phyloP scores from a whole-genome alignment of 345 rosid species.

The Corchorus olitorius region DNA sequence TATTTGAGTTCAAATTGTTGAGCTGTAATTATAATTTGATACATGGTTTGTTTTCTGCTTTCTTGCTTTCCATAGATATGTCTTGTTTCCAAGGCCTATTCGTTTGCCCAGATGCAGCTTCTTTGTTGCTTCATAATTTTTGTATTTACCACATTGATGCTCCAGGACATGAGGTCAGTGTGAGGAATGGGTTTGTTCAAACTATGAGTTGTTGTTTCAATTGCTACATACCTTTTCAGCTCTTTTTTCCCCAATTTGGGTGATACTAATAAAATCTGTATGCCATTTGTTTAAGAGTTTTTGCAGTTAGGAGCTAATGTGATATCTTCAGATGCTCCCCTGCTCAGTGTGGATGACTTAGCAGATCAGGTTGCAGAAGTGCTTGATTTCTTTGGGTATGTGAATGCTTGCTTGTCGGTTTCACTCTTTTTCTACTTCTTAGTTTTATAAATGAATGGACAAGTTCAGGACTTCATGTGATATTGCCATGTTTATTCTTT shows the following conservation, averaged over 20 bases:
- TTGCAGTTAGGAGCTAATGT: constrained; percentile 69
- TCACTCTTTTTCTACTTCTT: neutral
- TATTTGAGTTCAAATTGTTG: neutral
- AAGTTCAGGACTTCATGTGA: neutral
- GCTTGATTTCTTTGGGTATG: constrained; percentile 56
- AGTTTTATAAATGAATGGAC: neutral
- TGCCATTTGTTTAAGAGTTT: constrained; percentile 48
- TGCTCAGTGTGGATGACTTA: constrained; percentile 59
- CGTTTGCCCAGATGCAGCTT: constrained; percentile 53
- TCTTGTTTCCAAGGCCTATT: constrained; percentile 66
- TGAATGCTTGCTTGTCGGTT: constrained; percentile 8
- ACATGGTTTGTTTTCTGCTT: neutral
- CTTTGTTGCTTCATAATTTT: constrained; percentile 62
- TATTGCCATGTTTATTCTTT: neutral
- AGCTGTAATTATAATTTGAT: constrained; percentile 6
- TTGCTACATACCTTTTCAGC: neutral
- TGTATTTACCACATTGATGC: constrained; percentile 71
- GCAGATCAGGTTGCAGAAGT: constrained; percentile 68
- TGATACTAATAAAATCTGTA: constrained; percentile 30
- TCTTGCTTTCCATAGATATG: constrained; percentile 32
- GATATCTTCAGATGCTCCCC: constrained; percentile 48
- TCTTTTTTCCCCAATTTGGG: neutral
- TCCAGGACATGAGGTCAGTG: constrained; percentile 74
- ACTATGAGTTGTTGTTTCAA: neutral
- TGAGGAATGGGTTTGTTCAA: constrained; percentile 5